Conservation (phyloP, 495 filamentous ascomycete genomes). For the Viridothelium virens region DNA sequence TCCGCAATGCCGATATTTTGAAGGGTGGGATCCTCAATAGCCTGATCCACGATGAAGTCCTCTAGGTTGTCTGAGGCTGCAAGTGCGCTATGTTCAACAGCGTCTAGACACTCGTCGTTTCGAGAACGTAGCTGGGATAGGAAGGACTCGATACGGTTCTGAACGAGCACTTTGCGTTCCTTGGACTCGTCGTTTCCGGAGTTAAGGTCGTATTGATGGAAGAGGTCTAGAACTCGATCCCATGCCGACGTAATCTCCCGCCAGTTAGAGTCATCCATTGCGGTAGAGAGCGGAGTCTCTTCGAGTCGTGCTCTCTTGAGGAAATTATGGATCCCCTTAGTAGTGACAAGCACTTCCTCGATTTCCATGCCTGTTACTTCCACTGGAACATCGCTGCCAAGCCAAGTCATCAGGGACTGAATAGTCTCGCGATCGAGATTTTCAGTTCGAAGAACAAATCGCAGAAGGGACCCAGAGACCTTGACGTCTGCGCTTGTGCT, state of each 20-base stretch:
- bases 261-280: not conserved
- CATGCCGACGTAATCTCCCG: not conserved
- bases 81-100: not conserved
- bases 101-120: not conserved
- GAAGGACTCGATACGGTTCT: not conserved
- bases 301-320: not conserved
- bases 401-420: not conserved
- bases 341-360: not conserved
- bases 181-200: not conserved
- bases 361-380: not conserved
- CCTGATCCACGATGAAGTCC: not conserved
- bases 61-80: not conserved
- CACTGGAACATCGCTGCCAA: not conserved
- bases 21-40: not conserved
- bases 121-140: not conserved
- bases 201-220: not conserved
- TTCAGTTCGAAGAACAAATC: not conserved
- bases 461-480: not conserved
- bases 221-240: not conserved
- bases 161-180: not conserved
- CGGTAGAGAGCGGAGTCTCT: not conserved
- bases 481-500: not conserved
- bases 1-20: not conserved
- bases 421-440: not conserved
- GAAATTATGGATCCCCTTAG: not conserved